phyloP scores from a whole-genome alignment of 1,284 basidiomycete genomes.

The Baeospora myosura region DNA sequence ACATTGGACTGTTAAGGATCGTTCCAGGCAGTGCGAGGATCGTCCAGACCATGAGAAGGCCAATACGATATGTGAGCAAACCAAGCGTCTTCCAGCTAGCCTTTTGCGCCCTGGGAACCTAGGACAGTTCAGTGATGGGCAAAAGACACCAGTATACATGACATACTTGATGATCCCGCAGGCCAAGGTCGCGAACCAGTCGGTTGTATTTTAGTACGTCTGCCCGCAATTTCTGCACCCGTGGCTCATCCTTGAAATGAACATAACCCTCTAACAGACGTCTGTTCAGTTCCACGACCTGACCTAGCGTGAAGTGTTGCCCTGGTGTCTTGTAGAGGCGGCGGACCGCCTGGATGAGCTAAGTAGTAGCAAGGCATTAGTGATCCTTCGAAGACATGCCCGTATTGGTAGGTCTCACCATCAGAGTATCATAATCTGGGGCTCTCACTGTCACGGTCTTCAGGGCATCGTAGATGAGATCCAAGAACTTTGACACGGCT shows the following conservation, averaged over 20 bases:
- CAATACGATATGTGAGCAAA: slow-evolving; percentile 79
- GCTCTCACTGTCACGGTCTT: slow-evolving; percentile 96
- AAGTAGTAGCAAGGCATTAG: slow-evolving; percentile 5
- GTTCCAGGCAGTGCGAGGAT: slow-evolving; percentile 88
- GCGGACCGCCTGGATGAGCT: slow-evolving; percentile 94
- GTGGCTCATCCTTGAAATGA: slow-evolving; percentile 91
- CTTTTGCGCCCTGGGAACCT: slow-evolving; percentile 79
- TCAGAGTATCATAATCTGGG: slow-evolving; percentile 96
- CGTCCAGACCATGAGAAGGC: slow-evolving; percentile 81
- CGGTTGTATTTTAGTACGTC: slow-evolving; percentile 95
- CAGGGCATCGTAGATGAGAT: slow-evolving; percentile 91
- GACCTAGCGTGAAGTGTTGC: slow-evolving; percentile 89
- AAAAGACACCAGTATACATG: background rate
- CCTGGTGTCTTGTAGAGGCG: slow-evolving; percentile 93
- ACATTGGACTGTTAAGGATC: slow-evolving; percentile 93
- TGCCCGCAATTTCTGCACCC: slow-evolving; percentile 74
- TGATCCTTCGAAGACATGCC: slow-evolving; percentile 5
- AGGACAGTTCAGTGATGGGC: slow-evolving; percentile 4
- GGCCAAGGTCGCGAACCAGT: slow-evolving; percentile 84
- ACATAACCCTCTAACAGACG: slow-evolving; percentile 92
- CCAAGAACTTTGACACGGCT: slow-evolving; percentile 85
- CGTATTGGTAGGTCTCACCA: slow-evolving; percentile 47
- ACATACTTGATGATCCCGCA: slow-evolving; percentile 92
- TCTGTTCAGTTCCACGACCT: slow-evolving; percentile 95
- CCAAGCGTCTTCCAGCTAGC: slow-evolving; percentile 85